Evolutionary conservation across 352 stramenopile genomes (phyloP), one percentile per base, ranked within the genome.

Genomic region (Phytophthora citrophthora): DNA sequence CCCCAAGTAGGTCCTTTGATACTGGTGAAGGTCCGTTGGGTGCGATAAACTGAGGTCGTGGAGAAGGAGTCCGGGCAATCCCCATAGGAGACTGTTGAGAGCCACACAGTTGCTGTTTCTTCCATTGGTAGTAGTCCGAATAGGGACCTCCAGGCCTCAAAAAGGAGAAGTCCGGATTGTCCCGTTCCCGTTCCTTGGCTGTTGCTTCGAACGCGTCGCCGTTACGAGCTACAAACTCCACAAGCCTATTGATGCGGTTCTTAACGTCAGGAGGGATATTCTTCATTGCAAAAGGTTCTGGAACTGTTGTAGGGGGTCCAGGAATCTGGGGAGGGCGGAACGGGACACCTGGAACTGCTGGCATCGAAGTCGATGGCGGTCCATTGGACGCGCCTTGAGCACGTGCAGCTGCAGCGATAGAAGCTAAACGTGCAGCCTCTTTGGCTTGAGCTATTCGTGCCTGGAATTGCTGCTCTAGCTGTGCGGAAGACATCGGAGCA

Each of bases 191-290:
- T 47, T 79, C 29, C 16, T 54, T 54, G 24, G 66, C 73, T 2
- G 78, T 83, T 16, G 70, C 70, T 66, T 90, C 81, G 41, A 90
- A 89, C 9, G 65, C 75, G 11, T 74, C 44, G 1, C 79, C 81
- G 34, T 90, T 90, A 46, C 81, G 79, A 16, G 61, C 58, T 27
- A 89, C 74, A 43, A 89, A 90, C 43, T 88, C 81, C 32, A 88
- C 61, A 18, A 90, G 71, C 11, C 74, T 61, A 39, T 89, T 77
- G 26, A 90, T 86, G 36, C 81, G 77, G 23, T 88, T 73, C 10
- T 52, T 68, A 1, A 83, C 70, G 26, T 79, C 72, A 3, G 70
- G 54, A n/a, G 81, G 74, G 7, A 86, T 15, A 27, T 45, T 45
- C 1, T 10, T 39, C 38, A 62, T 32, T 52, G 44, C 34, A n/a